Base-by-base conservation (phyloP, 768 basidiomycete genomes). In the Lactifluus echinatus region DNA sequence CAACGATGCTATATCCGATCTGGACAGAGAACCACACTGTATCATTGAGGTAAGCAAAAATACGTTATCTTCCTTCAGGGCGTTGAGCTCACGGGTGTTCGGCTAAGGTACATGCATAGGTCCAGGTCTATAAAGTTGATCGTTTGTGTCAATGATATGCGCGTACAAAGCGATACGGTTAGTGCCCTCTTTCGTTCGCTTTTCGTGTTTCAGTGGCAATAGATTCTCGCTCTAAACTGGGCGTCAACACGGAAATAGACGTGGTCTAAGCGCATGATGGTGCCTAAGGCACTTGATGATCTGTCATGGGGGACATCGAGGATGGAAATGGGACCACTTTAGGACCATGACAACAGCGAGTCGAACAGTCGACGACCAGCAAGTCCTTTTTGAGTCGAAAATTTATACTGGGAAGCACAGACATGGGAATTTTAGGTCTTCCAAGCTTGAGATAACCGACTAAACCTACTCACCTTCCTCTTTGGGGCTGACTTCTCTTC, bases 11-110 rank as follows among this genome's bases (percentile, higher is more conserved):
- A 45, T 73, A 71, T 17, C 70, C 71, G 34, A 85, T 62, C 84
- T 83, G 87, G 12, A 85, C 84, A 57, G 84, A 89, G 51, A 91
- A 76, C 85, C 89, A 87, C 15, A 0, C 59, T 84, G 79, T 31
- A 84, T 77, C 85, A 88, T 86, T 12, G 84, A 83, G 28, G 84
- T 50, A 31, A 37, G 33, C 7, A 47, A 36, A 23, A 42, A 12
- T 8, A n/a, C 34, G 37, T 36, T 6, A 44, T 40, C 24, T 8
- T 14, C 31, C 36, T 3, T 39, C 0, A 23, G 15, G 52, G 12
- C 10, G 26, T 39, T 12, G 28, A 42, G 72, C 81, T 65, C 69
- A 84, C 83, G 84, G n/a, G n/a, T 85, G 68, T 84, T 85, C 87
- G 37, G 85, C 86, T 42, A 89, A n/a, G n/a, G n/a, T n/a, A n/a